phyloP scores from a whole-genome alignment of 306 rosid genomes.

The Castanea sativa region DNA sequence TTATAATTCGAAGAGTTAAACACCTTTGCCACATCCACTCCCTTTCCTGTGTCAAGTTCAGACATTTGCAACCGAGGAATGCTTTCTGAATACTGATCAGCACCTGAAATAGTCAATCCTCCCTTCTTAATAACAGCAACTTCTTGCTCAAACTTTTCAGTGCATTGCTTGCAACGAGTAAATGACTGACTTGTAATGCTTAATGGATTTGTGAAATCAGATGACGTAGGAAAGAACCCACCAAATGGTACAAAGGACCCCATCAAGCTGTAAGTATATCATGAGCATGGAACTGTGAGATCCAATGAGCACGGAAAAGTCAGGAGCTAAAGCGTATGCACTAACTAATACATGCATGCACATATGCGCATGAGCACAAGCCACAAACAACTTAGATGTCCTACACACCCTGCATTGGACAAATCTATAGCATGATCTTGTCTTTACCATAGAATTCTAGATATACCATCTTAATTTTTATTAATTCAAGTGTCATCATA shows the following conservation, averaged over 20 bases:
- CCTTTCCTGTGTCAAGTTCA: constrained; percentile 51
- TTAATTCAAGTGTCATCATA: not conserved
- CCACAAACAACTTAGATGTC: constrained; percentile 1
- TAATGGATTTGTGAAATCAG: constrained; percentile 47
- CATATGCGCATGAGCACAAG: not conserved
- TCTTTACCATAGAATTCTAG: not conserved
- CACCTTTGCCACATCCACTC: constrained; percentile 67
- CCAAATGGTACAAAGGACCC: constrained; percentile 96
- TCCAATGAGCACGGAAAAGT: constrained; percentile 45
- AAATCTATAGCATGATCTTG: not conserved
- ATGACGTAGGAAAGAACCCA: constrained; percentile 73
- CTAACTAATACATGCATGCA: constrained; percentile 15
- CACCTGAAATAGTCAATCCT: constrained; percentile 36
- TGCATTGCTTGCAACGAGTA: constrained; percentile 60
- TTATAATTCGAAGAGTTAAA: constrained; percentile 32
- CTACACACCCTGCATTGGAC: not conserved
- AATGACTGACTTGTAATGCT: constrained; percentile 36
- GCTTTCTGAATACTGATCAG: constrained; percentile 37
- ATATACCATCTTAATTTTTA: not conserved
- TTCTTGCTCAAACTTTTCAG: constrained; percentile 79
- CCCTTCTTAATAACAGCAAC: constrained; percentile 54
- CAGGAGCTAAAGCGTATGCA: constrained; percentile 36
- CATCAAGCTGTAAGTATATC: constrained; percentile 80
- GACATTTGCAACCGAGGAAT: constrained; percentile 57
- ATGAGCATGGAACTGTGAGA: constrained; percentile 55